Conservation (phyloP, 495 filamentous ascomycete species). For the Penicillium alfredii region DNA sequence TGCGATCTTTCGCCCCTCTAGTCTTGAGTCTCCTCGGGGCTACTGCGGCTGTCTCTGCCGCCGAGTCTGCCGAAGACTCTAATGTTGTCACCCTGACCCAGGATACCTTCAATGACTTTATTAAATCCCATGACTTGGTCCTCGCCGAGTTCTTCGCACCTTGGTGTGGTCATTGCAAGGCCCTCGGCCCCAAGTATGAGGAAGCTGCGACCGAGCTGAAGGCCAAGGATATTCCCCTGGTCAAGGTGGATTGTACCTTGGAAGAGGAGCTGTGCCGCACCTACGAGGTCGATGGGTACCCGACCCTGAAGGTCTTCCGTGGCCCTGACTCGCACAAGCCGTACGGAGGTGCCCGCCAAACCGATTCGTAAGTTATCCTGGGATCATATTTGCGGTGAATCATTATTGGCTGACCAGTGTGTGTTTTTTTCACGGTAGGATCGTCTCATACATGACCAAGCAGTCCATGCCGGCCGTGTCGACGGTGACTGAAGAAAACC, state of each 20-base stretch:
- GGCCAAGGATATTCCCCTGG: constrained; percentile 87
- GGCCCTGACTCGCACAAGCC: constrained; percentile 75
- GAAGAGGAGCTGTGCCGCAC: constrained; percentile 85
- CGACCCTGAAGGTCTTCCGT: constrained; percentile 98
- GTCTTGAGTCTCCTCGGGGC: constrained; percentile 56
- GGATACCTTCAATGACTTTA: constrained; percentile 79
- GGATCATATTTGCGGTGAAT: not conserved
- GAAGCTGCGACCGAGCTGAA: constrained; percentile 91
- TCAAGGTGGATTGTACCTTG: constrained; percentile 94
- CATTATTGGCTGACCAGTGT: constrained; percentile 22
- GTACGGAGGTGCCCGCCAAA: constrained; percentile 86
- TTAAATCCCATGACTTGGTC: constrained; percentile 81
- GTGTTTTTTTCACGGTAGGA: constrained; percentile 46
- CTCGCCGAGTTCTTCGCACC: constrained; percentile 98
- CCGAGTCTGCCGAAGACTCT: constrained; percentile 35
- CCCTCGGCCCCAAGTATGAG: constrained; percentile 82
- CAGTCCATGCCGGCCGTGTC: constrained; percentile 94
- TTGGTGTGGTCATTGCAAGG: constrained; percentile 99
- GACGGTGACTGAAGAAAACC: constrained; percentile 63
- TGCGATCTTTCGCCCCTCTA: constrained; percentile 52
- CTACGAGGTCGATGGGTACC: constrained; percentile 93
- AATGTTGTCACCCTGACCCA: constrained; percentile 65
- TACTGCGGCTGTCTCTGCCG: constrained; percentile 56
- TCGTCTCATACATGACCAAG: constrained; percentile 99
- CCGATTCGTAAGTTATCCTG: constrained; percentile 63